Evolutionary conservation across 1,139 yeast species (phyloP).

Genomic region (Suhomyces bribrorum): DNA sequence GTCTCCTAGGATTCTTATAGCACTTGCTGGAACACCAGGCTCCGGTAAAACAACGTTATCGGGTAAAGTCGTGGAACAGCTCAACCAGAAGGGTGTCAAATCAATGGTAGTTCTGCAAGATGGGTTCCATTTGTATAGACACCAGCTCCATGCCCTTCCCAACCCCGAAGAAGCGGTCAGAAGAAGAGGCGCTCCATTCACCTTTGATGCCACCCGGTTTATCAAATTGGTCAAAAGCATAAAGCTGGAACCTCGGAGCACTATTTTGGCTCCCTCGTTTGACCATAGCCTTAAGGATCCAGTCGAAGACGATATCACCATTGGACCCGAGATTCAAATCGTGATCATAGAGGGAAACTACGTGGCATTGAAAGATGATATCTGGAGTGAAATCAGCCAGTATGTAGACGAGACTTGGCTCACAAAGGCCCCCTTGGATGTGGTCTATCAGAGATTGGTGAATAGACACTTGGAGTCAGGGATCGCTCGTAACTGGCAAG

Average conservation of each 20-base stretch:
- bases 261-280: slow-evolving; percentile 63
- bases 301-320: slow-evolving; percentile 46
- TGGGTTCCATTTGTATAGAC: slow-evolving; percentile 77
- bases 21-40: slow-evolving; percentile 28
- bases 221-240: slow-evolving; percentile 26
- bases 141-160: slow-evolving; percentile 49
- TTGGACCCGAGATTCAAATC: slow-evolving; percentile 46
- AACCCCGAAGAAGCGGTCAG: slow-evolving; percentile 59
- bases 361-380: slow-evolving; percentile 48
- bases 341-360: slow-evolving; percentile 70
- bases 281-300: slow-evolving; percentile 76
- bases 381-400: slow-evolving; percentile 49
- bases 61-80: slow-evolving; percentile 14
- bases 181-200: slow-evolving; percentile 82
- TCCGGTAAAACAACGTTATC: slow-evolving; percentile 28
- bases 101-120: slow-evolving; percentile 57
- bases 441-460: slow-evolving; percentile 39
- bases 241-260: slow-evolving; percentile 19
- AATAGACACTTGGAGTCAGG: slow-evolving; percentile 74
- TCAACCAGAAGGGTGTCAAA: slow-evolving; percentile 17
- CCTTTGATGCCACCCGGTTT: slow-evolving; percentile 64
- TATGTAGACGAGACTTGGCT: slow-evolving; percentile 48
- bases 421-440: slow-evolving; percentile 43
- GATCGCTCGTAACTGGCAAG: slow-evolving; percentile 53
- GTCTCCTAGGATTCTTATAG: slow-evolving; percentile 3